A percentile compares a stretch with the other conserved stretches of the same genome.
Conservation (phyloP, 2,329 filamentous ascomycete species). For the Neonectria sp. region DNA sequence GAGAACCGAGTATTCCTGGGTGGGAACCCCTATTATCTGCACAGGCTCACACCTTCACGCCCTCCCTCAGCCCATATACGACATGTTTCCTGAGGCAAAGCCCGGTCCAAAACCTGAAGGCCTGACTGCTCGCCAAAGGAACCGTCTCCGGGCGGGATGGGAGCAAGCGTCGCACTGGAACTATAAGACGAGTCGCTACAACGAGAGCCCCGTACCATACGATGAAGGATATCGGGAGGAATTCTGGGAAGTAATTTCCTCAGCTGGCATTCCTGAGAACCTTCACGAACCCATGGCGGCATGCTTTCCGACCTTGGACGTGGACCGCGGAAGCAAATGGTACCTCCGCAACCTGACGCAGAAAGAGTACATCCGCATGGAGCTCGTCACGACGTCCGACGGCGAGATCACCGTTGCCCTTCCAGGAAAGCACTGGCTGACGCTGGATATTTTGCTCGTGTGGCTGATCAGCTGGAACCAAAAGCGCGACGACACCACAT, state of each 20-base stretch:
- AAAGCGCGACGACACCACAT: background rate
- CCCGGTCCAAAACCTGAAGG: background rate
- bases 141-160: background rate
- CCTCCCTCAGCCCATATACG: constrained; percentile 16
- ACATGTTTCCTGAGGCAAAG: background rate
- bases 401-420: background rate
- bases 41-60: background rate
- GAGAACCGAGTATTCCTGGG: constrained; percentile 28
- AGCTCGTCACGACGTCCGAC: background rate
- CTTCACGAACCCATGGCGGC: background rate
- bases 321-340: constrained; percentile 19
- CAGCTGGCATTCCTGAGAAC: background rate
- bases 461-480: constrained; percentile 33
- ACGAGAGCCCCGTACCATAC: background rate
- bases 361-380: constrained; percentile 33
- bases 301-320: background rate
- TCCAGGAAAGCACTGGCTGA: constrained; percentile 13
- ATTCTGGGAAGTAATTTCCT: background rate
- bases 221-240: background rate
- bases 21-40: constrained; percentile 23
- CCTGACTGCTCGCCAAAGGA: background rate
- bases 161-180: background rate
- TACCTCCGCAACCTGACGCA: constrained; percentile 22
- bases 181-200: background rate
- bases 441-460: constrained; percentile 21